These are phyloP conservation scores for Ustilago lituana DNA, from an alignment of 1,284 basidiomycete species.

Conservation along the genomic window DNA sequence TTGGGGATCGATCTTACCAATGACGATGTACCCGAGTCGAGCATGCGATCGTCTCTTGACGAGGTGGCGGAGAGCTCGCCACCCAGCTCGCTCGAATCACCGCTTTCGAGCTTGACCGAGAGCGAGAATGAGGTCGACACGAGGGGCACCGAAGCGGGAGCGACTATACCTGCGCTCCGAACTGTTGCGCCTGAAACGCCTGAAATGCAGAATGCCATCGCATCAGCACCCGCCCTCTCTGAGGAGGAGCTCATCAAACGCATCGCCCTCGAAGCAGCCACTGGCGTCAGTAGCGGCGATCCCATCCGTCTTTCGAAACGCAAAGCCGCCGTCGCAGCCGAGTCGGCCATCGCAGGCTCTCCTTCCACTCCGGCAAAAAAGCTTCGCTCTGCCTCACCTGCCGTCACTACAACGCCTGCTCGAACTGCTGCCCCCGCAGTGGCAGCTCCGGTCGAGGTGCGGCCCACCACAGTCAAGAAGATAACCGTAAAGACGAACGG, in stretches of 20 bases:
- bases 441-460: conserved; percentile 4
- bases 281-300: conserved; percentile 24
- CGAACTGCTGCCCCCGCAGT: background rate
- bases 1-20: conserved; percentile 34
- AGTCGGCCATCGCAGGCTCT: conserved; percentile 27
- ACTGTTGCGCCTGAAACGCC: conserved; percentile 1
- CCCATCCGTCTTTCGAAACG: conserved; percentile 37
- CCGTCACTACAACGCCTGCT: conserved; percentile 1
- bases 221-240: conserved; percentile 3
- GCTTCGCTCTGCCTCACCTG: conserved; percentile 18
- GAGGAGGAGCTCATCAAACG: conserved; percentile 37
- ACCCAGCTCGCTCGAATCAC: conserved; percentile 9
- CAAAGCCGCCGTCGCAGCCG: conserved; percentile 44
- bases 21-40: conserved; percentile 48
- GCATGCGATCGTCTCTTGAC: conserved; percentile 21
- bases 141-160: no score
- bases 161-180: background rate
- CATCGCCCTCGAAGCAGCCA: conserved; percentile 27
- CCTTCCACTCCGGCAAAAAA: conserved; percentile 26
- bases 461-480: conserved; percentile 17
- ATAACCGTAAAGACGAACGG: conserved; percentile 20
- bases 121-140: conserved; percentile 29
- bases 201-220: background rate
- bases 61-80: conserved; percentile 3
- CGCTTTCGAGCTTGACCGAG: conserved; percentile 35